phyloP scores from a whole-genome alignment of 768 basidiomycete species.

The Cantharellus anzutake region DNA sequence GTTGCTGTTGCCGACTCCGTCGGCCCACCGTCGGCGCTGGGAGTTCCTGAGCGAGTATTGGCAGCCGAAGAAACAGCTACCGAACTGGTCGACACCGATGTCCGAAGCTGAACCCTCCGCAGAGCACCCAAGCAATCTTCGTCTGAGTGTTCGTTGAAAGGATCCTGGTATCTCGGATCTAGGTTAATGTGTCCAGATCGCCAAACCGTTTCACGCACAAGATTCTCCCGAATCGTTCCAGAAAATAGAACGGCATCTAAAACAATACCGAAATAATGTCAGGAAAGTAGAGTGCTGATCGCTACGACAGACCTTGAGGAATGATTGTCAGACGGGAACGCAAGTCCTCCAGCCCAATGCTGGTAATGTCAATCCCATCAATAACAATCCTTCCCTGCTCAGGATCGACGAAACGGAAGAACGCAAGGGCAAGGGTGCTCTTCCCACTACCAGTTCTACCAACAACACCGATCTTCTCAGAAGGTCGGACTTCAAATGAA shows the following conservation, averaged over 20 bases:
- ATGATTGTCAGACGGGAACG: slow-evolving; percentile 17
- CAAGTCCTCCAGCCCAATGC: slow-evolving; percentile 14
- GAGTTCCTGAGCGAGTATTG: slow-evolving; percentile 8
- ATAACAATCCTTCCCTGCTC: slow-evolving; percentile 19
- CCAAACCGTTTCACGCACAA: background rate
- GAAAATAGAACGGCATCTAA: slow-evolving; percentile 17
- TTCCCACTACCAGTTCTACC: slow-evolving; percentile 12
- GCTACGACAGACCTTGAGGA: slow-evolving; percentile 16
- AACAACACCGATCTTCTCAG: slow-evolving; percentile 5
- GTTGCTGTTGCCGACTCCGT: background rate
- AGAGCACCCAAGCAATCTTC: slow-evolving; percentile 53
- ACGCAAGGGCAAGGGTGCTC: slow-evolving; percentile 18
- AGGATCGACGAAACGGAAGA: slow-evolving; percentile 24
- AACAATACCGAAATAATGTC: background rate
- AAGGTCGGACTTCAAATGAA: slow-evolving; percentile 14
- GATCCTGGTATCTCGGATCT: slow-evolving; percentile 16
- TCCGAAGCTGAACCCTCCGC: slow-evolving; percentile 43
- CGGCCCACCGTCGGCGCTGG: background rate
- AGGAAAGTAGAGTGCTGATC: background rate
- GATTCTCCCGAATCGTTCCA: slow-evolving; percentile 12
- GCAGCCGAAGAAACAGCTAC: slow-evolving; percentile 9
- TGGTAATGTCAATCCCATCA: slow-evolving; percentile 25
- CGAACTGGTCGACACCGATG: slow-evolving; percentile 16
- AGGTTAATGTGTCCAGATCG: background rate
- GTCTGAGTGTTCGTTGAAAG: slow-evolving; percentile 18